These are phyloP conservation scores for Lentinus tigrinus DNA, from an alignment of 768 basidiomycete species.

Conservation along the genomic window DNA sequence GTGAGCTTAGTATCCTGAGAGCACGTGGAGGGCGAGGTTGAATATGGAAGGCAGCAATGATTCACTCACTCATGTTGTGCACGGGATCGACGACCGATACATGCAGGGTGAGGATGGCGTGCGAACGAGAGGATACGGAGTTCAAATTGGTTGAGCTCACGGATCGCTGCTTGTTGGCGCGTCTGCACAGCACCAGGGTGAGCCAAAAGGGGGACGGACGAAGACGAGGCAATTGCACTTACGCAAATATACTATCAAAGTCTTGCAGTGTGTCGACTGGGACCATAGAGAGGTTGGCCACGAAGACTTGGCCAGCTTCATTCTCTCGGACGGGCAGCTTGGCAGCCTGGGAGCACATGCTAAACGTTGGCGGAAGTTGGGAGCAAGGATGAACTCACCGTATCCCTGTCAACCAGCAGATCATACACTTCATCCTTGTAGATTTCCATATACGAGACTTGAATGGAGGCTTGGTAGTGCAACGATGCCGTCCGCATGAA, in stretches of 20 bases:
- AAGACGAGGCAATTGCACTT: slow-evolving; percentile 19
- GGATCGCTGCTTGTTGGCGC: slow-evolving; percentile 74
- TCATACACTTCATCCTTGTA: slow-evolving; percentile 92
- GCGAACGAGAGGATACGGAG: slow-evolving; percentile 81
- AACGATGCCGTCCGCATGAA: not conserved
- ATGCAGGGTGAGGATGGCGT: slow-evolving; percentile 80
- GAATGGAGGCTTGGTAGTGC: slow-evolving; percentile 43
- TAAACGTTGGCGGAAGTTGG: not conserved
- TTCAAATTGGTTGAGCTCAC: slow-evolving; percentile 88
- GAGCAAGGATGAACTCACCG: slow-evolving; percentile 38
- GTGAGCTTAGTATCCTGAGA: not conserved
- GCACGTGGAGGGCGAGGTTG: too few species aligned
- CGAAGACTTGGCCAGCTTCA: slow-evolving; percentile 50
- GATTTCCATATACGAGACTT: slow-evolving; percentile 84
- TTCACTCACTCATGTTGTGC: slow-evolving; percentile 50
- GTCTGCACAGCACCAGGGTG: slow-evolving; percentile 35
- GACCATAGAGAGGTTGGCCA: slow-evolving; percentile 46
- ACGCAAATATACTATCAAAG: slow-evolving; percentile 48
- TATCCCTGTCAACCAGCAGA: slow-evolving; percentile 71
- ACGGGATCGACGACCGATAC: slow-evolving; percentile 55
- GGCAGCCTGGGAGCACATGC: slow-evolving; percentile 41
- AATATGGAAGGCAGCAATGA: too few species aligned
- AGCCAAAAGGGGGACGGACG: not conserved
- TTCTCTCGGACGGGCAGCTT: slow-evolving; percentile 60
- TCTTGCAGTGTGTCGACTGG: slow-evolving; percentile 43